phyloP scores from a whole-genome alignment of 2,329 filamentous ascomycete genomes.

The Botrytis elliptica region DNA sequence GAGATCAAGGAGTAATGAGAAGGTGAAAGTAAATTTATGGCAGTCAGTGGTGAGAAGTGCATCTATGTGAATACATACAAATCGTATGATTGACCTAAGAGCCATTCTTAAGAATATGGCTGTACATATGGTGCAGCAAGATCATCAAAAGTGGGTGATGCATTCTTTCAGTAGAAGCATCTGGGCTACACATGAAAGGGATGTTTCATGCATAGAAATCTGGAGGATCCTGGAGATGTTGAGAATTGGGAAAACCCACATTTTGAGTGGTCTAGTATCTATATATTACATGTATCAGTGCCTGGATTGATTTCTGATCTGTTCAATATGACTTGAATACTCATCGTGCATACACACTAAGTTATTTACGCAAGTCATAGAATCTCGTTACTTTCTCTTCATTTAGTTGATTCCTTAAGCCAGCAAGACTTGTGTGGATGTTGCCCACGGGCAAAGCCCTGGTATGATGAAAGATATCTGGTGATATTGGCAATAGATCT shows the following conservation, averaged over 20 bases:
- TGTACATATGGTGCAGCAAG: neutral
- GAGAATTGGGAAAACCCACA: neutral
- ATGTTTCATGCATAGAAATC: neutral
- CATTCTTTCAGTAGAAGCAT: neutral
- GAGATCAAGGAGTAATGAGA: neutral
- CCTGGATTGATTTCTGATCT: neutral
- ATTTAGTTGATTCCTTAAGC: neutral
- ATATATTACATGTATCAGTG: neutral
- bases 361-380: neutral
- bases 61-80: neutral
- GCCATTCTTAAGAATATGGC: neutral
- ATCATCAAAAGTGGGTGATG: neutral
- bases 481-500: neutral
- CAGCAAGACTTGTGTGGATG: neutral
- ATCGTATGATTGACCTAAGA: neutral
- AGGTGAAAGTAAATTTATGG: neutral
- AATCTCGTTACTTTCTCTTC: neutral
- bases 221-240: neutral
- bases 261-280: neutral
- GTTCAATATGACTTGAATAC: neutral
- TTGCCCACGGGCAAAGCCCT: neutral
- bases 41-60: neutral
- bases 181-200: neutral
- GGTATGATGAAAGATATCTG: neutral
- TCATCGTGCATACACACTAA: neutral